These are phyloP conservation scores for Mycothermus thermophilus DNA, from an alignment of 495 filamentous ascomycete species.

Conservation along the genomic window DNA sequence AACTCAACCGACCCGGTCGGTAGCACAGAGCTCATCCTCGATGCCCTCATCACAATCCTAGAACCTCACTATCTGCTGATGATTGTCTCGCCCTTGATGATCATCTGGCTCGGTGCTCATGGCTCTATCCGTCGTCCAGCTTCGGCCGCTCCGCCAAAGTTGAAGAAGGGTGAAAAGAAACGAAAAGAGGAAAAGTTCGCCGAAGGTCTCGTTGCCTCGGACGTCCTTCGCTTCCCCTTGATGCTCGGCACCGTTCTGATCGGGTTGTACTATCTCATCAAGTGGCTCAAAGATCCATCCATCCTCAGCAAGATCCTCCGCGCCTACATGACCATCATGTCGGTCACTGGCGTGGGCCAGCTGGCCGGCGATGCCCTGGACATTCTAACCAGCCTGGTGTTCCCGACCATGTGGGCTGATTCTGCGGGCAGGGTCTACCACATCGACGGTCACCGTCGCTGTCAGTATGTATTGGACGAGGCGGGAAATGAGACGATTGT, in stretches of 20 bases:
- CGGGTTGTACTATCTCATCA: constrained; percentile 76
- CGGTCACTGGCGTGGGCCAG: constrained; percentile 56
- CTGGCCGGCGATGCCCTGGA: constrained; percentile 54
- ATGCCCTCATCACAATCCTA: constrained; percentile 31
- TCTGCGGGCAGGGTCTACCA: constrained; percentile 29
- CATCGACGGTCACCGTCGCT: constrained; percentile 23
- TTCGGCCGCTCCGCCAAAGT: constrained; percentile 52
- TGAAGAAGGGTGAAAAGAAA: constrained; percentile 28
- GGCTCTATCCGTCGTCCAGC: constrained; percentile 54
- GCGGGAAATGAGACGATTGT: constrained; percentile 7
- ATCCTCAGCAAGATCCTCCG: constrained; percentile 74
- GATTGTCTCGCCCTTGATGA: constrained; percentile 27
- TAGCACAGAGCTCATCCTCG: neutral
- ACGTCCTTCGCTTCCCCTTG: constrained; percentile 81
- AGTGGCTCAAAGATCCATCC: constrained; percentile 69
- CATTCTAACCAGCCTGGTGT: constrained; percentile 52
- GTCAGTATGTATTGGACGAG: constrained; percentile 12
- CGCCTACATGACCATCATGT: constrained; percentile 71
- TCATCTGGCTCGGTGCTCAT: constrained; percentile 35
- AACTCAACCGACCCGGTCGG: neutral
- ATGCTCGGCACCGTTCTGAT: constrained; percentile 59
- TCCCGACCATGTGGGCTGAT: constrained; percentile 49
- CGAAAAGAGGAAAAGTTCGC: constrained; percentile 50
- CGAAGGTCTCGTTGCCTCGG: constrained; percentile 64
- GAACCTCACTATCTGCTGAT: constrained; percentile 30